Conservation (phyloP, 768 basidiomycete genomes). For the Sistotremastrum niveocremeum region DNA sequence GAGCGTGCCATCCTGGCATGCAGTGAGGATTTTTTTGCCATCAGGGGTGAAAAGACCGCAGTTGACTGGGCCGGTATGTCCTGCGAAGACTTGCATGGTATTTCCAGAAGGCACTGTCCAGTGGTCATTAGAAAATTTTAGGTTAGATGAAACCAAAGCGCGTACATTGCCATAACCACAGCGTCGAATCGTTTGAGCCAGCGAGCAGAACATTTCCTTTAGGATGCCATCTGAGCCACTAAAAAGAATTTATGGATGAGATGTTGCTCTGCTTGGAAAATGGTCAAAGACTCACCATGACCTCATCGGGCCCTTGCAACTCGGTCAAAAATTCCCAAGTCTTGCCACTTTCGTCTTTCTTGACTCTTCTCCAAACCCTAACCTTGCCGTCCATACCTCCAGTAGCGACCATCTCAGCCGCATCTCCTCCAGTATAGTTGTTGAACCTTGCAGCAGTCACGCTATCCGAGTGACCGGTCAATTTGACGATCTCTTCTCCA, state of each 20-base stretch:
- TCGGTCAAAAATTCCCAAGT: conserved; percentile 93
- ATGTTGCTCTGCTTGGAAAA: background rate
- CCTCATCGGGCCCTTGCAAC: conserved; percentile 89
- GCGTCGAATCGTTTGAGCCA: conserved; percentile 84
- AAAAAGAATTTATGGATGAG: conserved; percentile 4
- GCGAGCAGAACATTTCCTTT: conserved; percentile 80
- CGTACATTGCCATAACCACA: conserved; percentile 96
- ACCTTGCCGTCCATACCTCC: conserved; percentile 98
- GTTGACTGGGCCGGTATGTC: conserved; percentile 73
- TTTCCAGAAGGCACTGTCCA: conserved; percentile 82
- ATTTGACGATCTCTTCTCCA: conserved; percentile 66
- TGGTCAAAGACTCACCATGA: conserved; percentile 51
- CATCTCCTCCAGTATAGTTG: conserved; percentile 18
- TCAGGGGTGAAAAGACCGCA: conserved; percentile 89
- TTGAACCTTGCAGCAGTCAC: conserved; percentile 73
- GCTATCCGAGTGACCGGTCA: conserved; percentile 89
- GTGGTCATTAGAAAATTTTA: conserved; percentile 1
- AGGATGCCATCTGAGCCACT: conserved; percentile 97
- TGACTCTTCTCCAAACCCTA: conserved; percentile 80
- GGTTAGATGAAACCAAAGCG: conserved; percentile 4
- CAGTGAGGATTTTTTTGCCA: conserved; percentile 83
- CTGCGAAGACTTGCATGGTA: conserved; percentile 92
- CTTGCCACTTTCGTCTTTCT: conserved; percentile 47
- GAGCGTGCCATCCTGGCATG: conserved; percentile 66
- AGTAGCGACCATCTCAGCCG: conserved; percentile 88